Conservation (phyloP, 495 filamentous ascomycete genomes). For the Aspergillus leporis region DNA sequence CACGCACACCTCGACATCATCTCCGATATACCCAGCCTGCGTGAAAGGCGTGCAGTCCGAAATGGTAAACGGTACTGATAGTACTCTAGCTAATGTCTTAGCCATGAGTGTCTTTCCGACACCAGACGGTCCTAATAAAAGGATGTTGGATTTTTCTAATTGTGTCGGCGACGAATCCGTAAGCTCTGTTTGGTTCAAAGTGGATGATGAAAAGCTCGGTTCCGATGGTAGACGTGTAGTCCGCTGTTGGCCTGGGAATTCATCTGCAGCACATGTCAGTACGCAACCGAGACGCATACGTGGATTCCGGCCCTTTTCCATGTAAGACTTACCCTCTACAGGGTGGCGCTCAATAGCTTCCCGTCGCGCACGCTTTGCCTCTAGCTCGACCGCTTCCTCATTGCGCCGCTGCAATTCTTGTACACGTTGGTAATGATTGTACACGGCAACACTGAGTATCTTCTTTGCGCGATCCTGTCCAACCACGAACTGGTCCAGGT, state of each 20-base stretch:
- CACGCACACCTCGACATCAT: slow-evolving; percentile 92
- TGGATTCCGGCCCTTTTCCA: background rate
- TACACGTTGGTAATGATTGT: slow-evolving; percentile 92
- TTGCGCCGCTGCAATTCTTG: slow-evolving; percentile 74
- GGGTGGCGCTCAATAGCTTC: slow-evolving; percentile 50
- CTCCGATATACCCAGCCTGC: slow-evolving; percentile 95
- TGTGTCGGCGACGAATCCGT: slow-evolving; percentile 64
- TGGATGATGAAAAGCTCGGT: slow-evolving; percentile 27
- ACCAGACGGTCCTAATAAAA: slow-evolving; percentile 89
- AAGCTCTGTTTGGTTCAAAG: slow-evolving; percentile 37
- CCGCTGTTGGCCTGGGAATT: slow-evolving; percentile 73
- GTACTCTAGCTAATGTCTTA: slow-evolving; percentile 72
- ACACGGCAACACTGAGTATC: slow-evolving; percentile 88
- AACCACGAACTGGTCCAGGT: slow-evolving; percentile 94
- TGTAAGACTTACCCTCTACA: slow-evolving; percentile 53
- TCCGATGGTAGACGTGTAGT: slow-evolving; percentile 45
- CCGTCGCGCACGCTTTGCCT: slow-evolving; percentile 49
- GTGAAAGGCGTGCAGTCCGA: slow-evolving; percentile 97
- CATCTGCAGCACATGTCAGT: slow-evolving; percentile 55
- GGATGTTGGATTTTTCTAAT: slow-evolving; percentile 94
- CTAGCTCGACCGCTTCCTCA: slow-evolving; percentile 70
- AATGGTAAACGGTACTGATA: slow-evolving; percentile 96
- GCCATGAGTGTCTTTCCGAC: slow-evolving; percentile 97
- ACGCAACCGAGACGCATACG: background rate
- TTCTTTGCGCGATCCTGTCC: slow-evolving; percentile 97